phyloP scores from a whole-genome alignment of 2,329 filamentous ascomycete species.

The Trichoderma citrinoviride region DNA sequence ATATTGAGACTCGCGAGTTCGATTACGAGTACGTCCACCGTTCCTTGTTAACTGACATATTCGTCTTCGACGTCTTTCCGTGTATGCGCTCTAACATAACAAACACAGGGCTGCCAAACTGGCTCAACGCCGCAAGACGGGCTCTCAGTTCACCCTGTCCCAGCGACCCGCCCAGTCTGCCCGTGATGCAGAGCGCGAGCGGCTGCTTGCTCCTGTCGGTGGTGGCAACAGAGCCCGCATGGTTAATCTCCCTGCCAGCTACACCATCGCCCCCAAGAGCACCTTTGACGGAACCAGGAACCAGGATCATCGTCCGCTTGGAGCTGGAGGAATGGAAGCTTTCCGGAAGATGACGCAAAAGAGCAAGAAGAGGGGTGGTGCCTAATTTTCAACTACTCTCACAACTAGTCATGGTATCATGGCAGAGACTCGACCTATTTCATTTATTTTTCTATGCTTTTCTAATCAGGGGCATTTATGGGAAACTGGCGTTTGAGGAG shows the following conservation, averaged over 20 bases:
- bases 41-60: too few species aligned
- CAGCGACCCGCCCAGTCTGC: slow-evolving; percentile 47
- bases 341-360: slow-evolving; percentile 66
- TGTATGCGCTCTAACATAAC: slow-evolving; percentile 16
- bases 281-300: slow-evolving; percentile 55
- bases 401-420: background rate
- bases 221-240: slow-evolving; percentile 57
- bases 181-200: slow-evolving; percentile 55
- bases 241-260: slow-evolving; percentile 53
- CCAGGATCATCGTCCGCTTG: slow-evolving; percentile 58
- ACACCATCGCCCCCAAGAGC: slow-evolving; percentile 60
- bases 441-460: background rate
- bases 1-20: slow-evolving; percentile 61
- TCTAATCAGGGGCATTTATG: background rate
- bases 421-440: background rate
- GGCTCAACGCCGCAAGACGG: slow-evolving; percentile 49
- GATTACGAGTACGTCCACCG: slow-evolving; percentile 56
- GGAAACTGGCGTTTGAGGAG: slow-evolving; percentile 17
- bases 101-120: slow-evolving; percentile 50
- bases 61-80: background rate
- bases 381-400: too few species aligned
- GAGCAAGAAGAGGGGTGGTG: slow-evolving; percentile 50
- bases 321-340: slow-evolving; percentile 61
- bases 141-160: slow-evolving; percentile 49
- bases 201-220: slow-evolving; percentile 55